Evolutionary conservation across 1,284 basidiomycete genomes (phyloP), one percentile per base, ranked within the genome.

Genomic region (Ganoderma lingzhi): DNA sequence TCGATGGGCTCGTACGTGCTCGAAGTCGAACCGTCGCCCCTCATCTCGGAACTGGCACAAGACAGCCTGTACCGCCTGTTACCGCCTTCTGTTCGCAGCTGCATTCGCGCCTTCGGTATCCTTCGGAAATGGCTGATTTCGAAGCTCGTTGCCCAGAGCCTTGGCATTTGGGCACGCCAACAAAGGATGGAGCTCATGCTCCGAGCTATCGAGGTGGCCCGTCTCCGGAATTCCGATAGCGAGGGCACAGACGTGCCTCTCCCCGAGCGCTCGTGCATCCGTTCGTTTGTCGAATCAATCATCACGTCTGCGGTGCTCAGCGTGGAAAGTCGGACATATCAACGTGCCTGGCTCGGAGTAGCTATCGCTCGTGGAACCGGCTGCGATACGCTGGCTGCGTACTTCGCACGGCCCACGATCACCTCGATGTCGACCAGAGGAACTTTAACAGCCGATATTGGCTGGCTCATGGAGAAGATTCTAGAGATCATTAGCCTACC

Each of bases 401-500:
- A 94, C 44, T 79, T 95, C 44, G 83, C 84, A 15, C 84, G 84
- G 60, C 86, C 88, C 3, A 80, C 76, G 39, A 79, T 85, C 3
- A 82, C 84, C 44, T 79, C 83, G 2, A 80, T 85, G 17, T 75
- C 80, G n/a, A 84, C 83, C 35, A 82, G 83, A 42, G 86, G 88
- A 39, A 81, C 85, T 14, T 80, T 94, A 66, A 89, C 89, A 12
- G 86, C 91, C 17, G 93, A 95, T 76, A 86, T 93, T 71, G 93
- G 92, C 9, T 95, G 93, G 93, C 79, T 94, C 55, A 78, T 95
- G 69, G 93, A 95, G 78, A 87, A 92, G 60, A 85, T 95, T 77
- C 80, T 95, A 32, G 93, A 95, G 78, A 83, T 95, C 45, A 87
- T 93, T 68, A 89, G 89, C 56, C 85, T 90, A 66, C 89, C 91